Conservation (phyloP, 208 protist genomes). For the Entamoeba dispar region DNA sequence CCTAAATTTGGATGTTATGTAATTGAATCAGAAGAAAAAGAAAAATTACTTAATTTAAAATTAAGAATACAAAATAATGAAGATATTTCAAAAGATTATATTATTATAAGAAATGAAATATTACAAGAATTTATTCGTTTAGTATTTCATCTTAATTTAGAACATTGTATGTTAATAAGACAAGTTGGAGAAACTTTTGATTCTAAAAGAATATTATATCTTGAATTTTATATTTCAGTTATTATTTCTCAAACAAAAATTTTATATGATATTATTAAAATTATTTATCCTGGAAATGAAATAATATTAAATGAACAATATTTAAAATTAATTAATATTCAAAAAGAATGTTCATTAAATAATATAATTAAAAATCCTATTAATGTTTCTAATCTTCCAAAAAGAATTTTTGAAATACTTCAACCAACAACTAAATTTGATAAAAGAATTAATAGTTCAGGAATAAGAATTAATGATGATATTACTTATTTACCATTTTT, state of each 20-base stretch:
- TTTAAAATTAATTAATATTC: too few relatives aligned
- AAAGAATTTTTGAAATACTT: too few relatives aligned
- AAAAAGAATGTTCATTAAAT: too few relatives aligned
- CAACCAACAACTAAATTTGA: too few relatives aligned
- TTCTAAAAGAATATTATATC: neutral
- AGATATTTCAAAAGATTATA: neutral
- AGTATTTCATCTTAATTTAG: neutral
- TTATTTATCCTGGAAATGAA: neutral
- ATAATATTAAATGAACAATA: neutral
- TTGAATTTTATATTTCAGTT: neutral
- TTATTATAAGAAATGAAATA: neutral
- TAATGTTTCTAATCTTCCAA: too few relatives aligned
- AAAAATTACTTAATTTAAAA: neutral
- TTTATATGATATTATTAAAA: neutral
- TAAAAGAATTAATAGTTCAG: too few relatives aligned
- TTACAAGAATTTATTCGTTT: neutral
- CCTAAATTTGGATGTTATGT: neutral
- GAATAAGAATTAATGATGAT: too few relatives aligned
- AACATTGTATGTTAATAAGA: neutral
- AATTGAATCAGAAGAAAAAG: neutral
- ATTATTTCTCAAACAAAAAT: neutral
- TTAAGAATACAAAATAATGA: neutral
- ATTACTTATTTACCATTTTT: too few relatives aligned
- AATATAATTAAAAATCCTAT: too few relatives aligned
- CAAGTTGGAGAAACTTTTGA: neutral